Base-by-base conservation (phyloP, 192 early-diverging fungal genomes). In the Chytriomyces confervae region DNA sequence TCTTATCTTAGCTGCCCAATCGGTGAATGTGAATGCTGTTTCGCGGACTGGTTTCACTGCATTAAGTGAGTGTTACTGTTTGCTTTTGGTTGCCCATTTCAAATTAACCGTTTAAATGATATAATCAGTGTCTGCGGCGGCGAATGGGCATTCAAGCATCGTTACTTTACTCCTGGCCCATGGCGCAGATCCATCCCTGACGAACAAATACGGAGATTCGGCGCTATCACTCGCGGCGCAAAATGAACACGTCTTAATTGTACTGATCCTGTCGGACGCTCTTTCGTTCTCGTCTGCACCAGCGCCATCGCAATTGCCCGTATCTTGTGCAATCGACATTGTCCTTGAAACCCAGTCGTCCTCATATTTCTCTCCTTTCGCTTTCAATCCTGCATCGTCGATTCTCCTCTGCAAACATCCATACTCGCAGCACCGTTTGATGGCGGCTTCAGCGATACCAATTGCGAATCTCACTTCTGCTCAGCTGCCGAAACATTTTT, bases 141-240 rank as follows among this genome's bases (percentile, higher is more conserved):
- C 92, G 2, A 92, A 92, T 62, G 93, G 93, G 9, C 85, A 92
- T 72, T 72, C 87, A 44, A 77, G 84, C 23, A 86, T 93, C 64
- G 92, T 92, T 4, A 80, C 91, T 47, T 83, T 95, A 61, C 81
- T 95, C 66, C 77, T 91, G 13, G 78, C 84, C 57, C 80, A 85
- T 36, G 65, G 76, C 43, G 90, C 92, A 5, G 86, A 93, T 57
- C 91, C 93, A 0, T 70, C 91, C 4, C 69, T 91, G 7, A 88
- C 86, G 57, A 93, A 92, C 47, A 87, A 77, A 0, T 86, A 91
- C 77, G 92, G 86, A 3, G 94, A 95, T 65, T 82, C 86, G 2
- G 94, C 94, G 1, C 94, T 94, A 81, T 92, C 94, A 81, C 86
- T 90, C 20, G 92, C 92, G 13, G 91, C 94, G 3, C 90, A 88